Evolutionary conservation across 225 moss, liverwort and hornwort species (phyloP).

Genomic region (Takakia lepidozioides): DNA sequence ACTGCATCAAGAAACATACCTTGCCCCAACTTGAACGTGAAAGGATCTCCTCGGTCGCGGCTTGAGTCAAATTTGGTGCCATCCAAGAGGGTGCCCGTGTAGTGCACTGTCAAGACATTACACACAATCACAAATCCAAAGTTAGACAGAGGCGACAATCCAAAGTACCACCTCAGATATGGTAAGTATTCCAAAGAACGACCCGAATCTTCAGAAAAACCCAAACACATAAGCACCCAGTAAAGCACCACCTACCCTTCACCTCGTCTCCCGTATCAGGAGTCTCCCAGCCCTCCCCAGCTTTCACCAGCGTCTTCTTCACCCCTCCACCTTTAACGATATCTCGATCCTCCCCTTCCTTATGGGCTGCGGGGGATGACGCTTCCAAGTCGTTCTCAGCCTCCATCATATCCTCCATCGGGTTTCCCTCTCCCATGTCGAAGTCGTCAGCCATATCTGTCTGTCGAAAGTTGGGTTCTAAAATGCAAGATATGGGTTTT

Average conservation of each 20-base stretch:
- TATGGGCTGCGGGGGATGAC: slow-evolving; percentile 20
- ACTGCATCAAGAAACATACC: slow-evolving; percentile 13
- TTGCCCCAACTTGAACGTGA: slow-evolving; percentile 67
- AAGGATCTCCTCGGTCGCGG: slow-evolving; percentile 65
- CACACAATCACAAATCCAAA: background rate
- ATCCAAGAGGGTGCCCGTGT: slow-evolving; percentile 89
- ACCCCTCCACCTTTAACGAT: slow-evolving; percentile 72
- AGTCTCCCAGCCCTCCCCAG: slow-evolving; percentile 77
- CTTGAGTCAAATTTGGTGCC: slow-evolving; percentile 97
- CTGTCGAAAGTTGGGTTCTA: no score
- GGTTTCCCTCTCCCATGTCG: slow-evolving; percentile 70
- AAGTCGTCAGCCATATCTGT: slow-evolving; percentile 67
- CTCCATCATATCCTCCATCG: slow-evolving; percentile 44
- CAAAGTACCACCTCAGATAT: no score
- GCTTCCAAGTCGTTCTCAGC: slow-evolving; percentile 38
- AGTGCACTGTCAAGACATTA: slow-evolving; percentile 70
- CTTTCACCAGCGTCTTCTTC: slow-evolving; percentile 62
- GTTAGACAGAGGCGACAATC: no score
- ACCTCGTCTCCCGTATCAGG: slow-evolving; percentile 95
- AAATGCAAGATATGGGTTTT: no score
- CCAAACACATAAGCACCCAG: no score
- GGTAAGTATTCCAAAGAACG: no score
- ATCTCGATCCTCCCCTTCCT: slow-evolving; percentile 73
- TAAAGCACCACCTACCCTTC: slow-evolving; percentile 64
- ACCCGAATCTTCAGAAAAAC: no score